A percentile compares a stretch with the other conserved stretches of the same genome.
These are phyloP conservation scores for Arabidopsis suecica DNA, from an alignment of 345 rosid genomes.

Conservation along the genomic window DNA sequence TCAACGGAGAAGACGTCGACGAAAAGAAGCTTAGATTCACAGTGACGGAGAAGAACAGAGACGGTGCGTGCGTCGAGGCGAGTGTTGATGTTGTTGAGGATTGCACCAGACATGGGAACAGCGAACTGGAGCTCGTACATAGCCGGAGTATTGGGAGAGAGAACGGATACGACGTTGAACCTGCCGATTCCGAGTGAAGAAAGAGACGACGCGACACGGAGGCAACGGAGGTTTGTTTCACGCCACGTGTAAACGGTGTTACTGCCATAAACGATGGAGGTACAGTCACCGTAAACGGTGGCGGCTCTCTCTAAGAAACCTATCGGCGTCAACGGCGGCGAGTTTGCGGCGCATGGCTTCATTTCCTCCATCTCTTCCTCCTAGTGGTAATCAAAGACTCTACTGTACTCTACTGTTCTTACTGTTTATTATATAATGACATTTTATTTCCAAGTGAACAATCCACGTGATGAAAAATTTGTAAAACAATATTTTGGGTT, in stretches of 20 bases:
- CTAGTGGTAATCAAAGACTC: too few relatives aligned
- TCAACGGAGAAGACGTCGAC: conserved; percentile 59
- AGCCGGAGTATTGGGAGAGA: conserved; percentile 73
- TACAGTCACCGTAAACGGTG: conserved; percentile 57
- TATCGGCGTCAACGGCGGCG: conserved; percentile 61
- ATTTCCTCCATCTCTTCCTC: conserved; percentile 44
- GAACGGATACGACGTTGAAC: conserved; percentile 70
- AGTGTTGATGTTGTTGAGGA: conserved; percentile 81
- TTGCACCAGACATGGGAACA: conserved; percentile 78
- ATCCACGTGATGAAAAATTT: too few relatives aligned
- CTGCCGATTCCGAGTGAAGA: conserved; percentile 55
- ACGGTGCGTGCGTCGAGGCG: conserved; percentile 82
- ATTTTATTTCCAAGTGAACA: too few relatives aligned
- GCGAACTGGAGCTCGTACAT: conserved; percentile 95
- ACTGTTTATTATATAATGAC: too few relatives aligned
- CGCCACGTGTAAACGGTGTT: conserved; percentile 60
- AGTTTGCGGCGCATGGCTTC: conserved; percentile 53
- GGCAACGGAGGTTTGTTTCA: conserved; percentile 61
- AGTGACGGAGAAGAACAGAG: conserved; percentile 69
- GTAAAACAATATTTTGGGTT: too few relatives aligned
- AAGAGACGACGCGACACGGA: conserved; percentile 63
- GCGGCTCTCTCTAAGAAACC: conserved; percentile 66
- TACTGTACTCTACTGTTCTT: too few relatives aligned
- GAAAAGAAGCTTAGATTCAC: conserved; percentile 67
- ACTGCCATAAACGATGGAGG: conserved; percentile 58